Evolutionary conservation across 441 rosid genomes (phyloP), one percentile per base, ranked within the genome.

Genomic region (Croton setiger): DNA sequence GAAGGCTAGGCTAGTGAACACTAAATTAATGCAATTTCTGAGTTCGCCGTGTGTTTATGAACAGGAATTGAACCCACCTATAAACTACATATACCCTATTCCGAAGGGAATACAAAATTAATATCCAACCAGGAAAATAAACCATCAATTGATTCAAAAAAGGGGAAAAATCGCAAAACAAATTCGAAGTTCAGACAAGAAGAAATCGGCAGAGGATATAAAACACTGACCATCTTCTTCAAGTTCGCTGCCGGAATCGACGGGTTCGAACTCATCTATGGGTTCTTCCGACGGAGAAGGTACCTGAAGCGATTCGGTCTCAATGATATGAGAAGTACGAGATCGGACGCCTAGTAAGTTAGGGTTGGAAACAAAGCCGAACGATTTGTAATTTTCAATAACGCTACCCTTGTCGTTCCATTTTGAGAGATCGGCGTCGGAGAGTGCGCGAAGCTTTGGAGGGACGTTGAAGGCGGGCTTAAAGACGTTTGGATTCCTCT

Each of bases 401-500:
- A 95, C 96, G 71, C 87, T 90, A 74, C 83, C 98, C 67, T 84
- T 75, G 62, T 82, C 87, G 87, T 95, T 91, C 99, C 99, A 94
- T 47, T 79, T 67, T 51, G 88, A 80, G 64, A 33, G 75, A 70
- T 73, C 79, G 63, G 84, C 89, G 0, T 73, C 82, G 74, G 81
- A 72, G 10, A 93, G 76, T 60, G 87, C 67, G 0, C 97, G 96
- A n/a, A 95, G 90, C 89, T 88, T 88, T 0, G 92, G 90, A 49
- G 94, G 94, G 72, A 88, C 68, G 64, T 76, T 79, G 82, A 90
- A 90, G 20, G 87, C 83, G 41, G 92, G 89, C 65, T 88, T 89
- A 71, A 92, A 84, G 64, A 82, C 63, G 68, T 83, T 67, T 17
- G 91, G 92, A 49, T 87, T 83, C 58, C 84, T 89, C 88, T 83